phyloP scores from a whole-genome alignment of 2,329 filamentous ascomycete species.

The Trichophyton verrucosum region DNA sequence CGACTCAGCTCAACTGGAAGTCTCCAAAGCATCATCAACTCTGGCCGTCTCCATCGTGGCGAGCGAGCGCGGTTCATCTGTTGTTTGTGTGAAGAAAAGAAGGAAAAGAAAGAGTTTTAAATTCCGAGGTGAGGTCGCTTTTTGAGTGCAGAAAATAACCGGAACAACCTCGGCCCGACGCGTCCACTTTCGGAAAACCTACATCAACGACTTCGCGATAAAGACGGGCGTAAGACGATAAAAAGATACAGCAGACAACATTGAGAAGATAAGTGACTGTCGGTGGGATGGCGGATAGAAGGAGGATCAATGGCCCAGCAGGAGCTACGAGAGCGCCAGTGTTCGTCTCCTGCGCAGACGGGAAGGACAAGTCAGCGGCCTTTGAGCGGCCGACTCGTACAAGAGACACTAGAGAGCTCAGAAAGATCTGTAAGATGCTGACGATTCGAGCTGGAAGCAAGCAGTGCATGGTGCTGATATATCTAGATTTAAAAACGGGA shows the following conservation, averaged over 20 bases:
- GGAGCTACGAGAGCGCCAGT: conserved; percentile 64
- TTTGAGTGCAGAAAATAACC: neutral
- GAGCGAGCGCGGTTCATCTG: neutral
- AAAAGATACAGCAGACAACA: neutral
- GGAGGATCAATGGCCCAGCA: conserved; percentile 77
- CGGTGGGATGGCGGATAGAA: conserved; percentile 60
- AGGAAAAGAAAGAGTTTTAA: neutral
- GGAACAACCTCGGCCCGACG: conserved; percentile 4
- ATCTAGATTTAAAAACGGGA: conserved; percentile 74
- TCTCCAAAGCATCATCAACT: neutral
- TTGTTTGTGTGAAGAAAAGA: neutral
- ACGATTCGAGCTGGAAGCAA: neutral
- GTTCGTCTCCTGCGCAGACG: conserved; percentile 41
- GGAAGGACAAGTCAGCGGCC: conserved; percentile 35
- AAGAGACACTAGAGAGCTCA: conserved; percentile 56
- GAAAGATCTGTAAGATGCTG: conserved; percentile 57
- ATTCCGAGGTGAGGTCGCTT: neutral
- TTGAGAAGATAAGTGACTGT: neutral
- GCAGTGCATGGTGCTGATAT: conserved; percentile 12
- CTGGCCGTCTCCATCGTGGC: neutral
- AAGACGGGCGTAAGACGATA: neutral
- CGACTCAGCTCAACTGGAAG: neutral
- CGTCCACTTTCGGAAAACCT: neutral
- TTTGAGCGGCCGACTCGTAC: conserved; percentile 41
- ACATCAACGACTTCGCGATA: neutral